Evolutionary conservation across 177 flowering plant species (phyloP).

Genomic region (Vitis hybrid): DNA sequence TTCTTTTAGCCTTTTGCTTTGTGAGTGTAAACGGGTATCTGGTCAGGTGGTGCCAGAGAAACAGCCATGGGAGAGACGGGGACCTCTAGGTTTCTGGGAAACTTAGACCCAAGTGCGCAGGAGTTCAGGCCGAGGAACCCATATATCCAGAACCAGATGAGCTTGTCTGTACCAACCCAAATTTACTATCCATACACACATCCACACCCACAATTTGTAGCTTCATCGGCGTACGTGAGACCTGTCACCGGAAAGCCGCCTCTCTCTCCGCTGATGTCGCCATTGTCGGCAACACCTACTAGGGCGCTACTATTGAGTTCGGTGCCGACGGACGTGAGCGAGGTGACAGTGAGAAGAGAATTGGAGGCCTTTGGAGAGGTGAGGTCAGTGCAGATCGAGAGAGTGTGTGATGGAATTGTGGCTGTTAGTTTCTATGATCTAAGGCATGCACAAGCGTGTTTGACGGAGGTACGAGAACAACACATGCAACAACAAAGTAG

Average conservation of each 20-base stretch:
- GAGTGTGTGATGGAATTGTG: slow-evolving; percentile 58
- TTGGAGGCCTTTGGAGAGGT: slow-evolving; percentile 80
- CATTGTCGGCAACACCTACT: slow-evolving; percentile 45
- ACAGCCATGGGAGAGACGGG: slow-evolving; percentile 33
- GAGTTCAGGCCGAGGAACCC: slow-evolving; percentile 54
- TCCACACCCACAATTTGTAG: neutral
- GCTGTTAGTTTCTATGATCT: slow-evolving; percentile 83
- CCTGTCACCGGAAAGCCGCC: neutral
- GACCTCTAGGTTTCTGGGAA: slow-evolving; percentile 23
- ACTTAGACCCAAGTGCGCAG: slow-evolving; percentile 60
- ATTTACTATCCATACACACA: slow-evolving; percentile 34
- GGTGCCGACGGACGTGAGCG: slow-evolving; percentile 60
- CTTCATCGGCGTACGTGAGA: no score
- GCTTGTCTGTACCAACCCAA: slow-evolving; percentile 18
- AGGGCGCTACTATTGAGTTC: slow-evolving; percentile 55
- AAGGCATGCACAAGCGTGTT: slow-evolving; percentile 62
- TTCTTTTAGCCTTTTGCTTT: neutral
- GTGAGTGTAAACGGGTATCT: neutral
- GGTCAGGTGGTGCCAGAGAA: neutral
- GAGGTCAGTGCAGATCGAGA: slow-evolving; percentile 74
- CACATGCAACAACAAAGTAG: slow-evolving; percentile 70
- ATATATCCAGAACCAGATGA: slow-evolving; percentile 11
- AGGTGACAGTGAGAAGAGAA: slow-evolving; percentile 50
- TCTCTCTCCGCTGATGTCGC: slow-evolving; percentile 17
- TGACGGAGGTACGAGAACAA: slow-evolving; percentile 57